phyloP scores from a whole-genome alignment of 495 filamentous ascomycete genomes.

The Podospora pseudoanserina region DNA sequence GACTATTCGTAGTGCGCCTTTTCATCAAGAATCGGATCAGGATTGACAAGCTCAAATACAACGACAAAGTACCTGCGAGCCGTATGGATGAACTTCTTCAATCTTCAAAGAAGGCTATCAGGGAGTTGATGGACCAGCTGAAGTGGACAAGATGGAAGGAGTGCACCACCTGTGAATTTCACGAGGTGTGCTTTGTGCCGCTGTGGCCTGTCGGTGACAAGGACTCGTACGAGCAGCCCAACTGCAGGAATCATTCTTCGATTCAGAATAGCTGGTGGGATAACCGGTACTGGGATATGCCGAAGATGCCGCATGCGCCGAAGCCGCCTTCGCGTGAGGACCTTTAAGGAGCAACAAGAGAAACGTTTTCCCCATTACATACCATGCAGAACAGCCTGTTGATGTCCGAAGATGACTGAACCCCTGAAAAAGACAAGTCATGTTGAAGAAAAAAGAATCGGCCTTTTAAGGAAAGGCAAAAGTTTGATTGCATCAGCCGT shows the following conservation, averaged over 20 bases:
- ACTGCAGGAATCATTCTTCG: constrained; percentile 18
- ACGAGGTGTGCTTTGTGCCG: constrained; percentile 63
- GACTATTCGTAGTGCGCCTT: constrained; percentile 42
- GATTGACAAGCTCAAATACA: background rate
- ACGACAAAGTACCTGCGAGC: background rate
- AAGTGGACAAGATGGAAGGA: constrained; percentile 61
- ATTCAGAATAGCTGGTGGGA: constrained; percentile 7
- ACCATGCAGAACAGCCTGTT: too few relatives aligned
- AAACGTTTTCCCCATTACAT: background rate
- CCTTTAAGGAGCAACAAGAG: background rate
- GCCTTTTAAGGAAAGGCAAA: background rate
- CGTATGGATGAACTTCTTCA: constrained; percentile 15
- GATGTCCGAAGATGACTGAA: too few relatives aligned
- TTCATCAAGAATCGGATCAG: constrained; percentile 18
- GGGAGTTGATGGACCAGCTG: constrained; percentile 34
- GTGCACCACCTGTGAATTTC: constrained; percentile 50
- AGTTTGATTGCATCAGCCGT: constrained; percentile 44
- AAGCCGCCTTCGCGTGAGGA: background rate
- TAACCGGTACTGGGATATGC: constrained; percentile 12
- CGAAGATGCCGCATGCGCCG: background rate
- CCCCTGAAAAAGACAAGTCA: background rate
- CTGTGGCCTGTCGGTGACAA: constrained; percentile 60
- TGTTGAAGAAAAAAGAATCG: background rate
- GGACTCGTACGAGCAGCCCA: constrained; percentile 18
- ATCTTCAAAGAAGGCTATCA: constrained; percentile 9